These are phyloP conservation scores for Leccinellum rugosiceps DNA, from an alignment of 768 basidiomycete species.

Conservation along the genomic window DNA sequence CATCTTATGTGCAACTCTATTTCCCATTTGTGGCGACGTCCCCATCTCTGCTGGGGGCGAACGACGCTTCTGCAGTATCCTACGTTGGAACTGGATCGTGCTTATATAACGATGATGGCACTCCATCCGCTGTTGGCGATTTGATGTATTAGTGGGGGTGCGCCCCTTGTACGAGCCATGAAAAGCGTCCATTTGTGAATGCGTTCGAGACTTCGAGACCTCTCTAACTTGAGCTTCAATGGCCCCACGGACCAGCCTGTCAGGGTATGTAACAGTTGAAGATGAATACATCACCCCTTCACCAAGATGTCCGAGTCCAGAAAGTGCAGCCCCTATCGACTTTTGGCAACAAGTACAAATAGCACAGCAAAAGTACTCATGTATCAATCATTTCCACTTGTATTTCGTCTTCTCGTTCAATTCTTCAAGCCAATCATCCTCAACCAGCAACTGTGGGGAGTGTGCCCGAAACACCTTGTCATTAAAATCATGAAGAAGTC, in stretches of 20 bases:
- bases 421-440: not conserved
- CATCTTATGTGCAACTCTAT: constrained; percentile 32
- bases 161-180: not conserved
- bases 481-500: not conserved
- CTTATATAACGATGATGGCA: constrained; percentile 30
- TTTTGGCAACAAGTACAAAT: no score
- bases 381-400: no score
- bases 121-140: constrained; percentile 24
- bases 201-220: not conserved
- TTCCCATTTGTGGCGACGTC: constrained; percentile 37
- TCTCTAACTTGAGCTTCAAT: not conserved
- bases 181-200: not conserved
- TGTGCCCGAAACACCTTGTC: not conserved
- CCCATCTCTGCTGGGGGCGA: constrained; percentile 18
- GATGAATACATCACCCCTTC: not conserved
- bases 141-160: constrained; percentile 17
- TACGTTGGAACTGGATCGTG: constrained; percentile 29
- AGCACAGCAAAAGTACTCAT: no score
- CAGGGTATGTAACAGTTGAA: no score
- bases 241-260: not conserved
- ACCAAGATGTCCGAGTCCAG: no score
- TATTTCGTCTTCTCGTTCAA: not conserved
- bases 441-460: not conserved
- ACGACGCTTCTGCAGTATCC: constrained; percentile 16
- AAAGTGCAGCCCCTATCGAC: no score